A percentile compares a stretch with the other conserved stretches of the same genome.
Evolutionary conservation across 164 flowering plant genomes (phyloP).

Genomic region (Vitis amurensis): DNA sequence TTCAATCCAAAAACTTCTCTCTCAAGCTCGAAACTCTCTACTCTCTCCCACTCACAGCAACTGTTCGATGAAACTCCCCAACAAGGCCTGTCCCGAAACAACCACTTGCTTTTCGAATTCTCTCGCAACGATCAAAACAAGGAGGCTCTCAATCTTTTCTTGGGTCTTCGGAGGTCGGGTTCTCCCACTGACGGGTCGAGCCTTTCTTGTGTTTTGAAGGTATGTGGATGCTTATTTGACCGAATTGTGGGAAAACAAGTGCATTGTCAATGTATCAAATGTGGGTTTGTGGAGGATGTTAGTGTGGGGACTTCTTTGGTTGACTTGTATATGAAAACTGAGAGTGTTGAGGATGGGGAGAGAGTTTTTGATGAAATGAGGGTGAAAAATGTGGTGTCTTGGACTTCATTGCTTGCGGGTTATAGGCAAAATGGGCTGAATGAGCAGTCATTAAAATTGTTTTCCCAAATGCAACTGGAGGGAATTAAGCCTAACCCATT

Average conservation of each 20-base stretch:
- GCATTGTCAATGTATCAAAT: conserved; percentile 59
- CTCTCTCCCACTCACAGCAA: conserved; percentile 23
- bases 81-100: conserved; percentile 20
- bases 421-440: conserved; percentile 49
- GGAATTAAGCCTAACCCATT: conserved; percentile 68
- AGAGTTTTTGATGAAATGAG: conserved; percentile 63
- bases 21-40: background rate
- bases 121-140: conserved; percentile 41
- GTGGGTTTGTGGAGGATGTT: conserved; percentile 52
- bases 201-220: conserved; percentile 67
- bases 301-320: conserved; percentile 84
- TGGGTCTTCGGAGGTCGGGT: conserved; percentile 35
- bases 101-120: conserved; percentile 47
- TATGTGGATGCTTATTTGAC: conserved; percentile 45
- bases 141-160: conserved; percentile 52
- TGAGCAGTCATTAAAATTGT: conserved; percentile 36
- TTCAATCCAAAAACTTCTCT: background rate
- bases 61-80: conserved; percentile 49
- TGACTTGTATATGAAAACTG: conserved; percentile 78
- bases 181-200: conserved; percentile 39
- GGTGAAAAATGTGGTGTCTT: conserved; percentile 77
- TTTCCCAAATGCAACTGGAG: conserved; percentile 51
- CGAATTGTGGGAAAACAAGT: conserved; percentile 51
- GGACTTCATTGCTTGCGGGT: conserved; percentile 84
- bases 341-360: conserved; percentile 44